Evolutionary conservation across 768 basidiomycete genomes (phyloP).

Genomic region (Rickenella mellea): DNA sequence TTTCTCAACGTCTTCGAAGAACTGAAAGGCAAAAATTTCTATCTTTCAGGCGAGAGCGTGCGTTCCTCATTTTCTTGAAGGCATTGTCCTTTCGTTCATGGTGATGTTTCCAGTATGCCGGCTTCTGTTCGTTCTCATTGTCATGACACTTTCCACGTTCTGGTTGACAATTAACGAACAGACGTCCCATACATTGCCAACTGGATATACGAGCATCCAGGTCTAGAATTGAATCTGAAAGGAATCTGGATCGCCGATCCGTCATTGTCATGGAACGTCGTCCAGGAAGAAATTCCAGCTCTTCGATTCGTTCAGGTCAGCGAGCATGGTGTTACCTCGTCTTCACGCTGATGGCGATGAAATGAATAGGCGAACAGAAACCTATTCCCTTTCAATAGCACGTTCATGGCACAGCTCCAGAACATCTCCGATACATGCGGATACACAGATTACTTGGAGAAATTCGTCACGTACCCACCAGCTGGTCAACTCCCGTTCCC

Average conservation of each 20-base stretch:
- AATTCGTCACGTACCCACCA: conserved; percentile 25
- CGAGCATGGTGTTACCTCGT: background rate
- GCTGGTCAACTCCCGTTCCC: conserved; percentile 22
- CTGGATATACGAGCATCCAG: conserved; percentile 14
- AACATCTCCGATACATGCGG: conserved; percentile 23
- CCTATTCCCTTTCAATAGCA: conserved; percentile 49
- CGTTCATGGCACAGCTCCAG: conserved; percentile 39
- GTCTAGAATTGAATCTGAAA: conserved; percentile 10
- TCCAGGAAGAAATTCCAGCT: conserved; percentile 13
- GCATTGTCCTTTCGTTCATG: background rate
- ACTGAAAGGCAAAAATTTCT: conserved; percentile 63
- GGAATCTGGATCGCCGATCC: conserved; percentile 16
- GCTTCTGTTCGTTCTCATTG: conserved; percentile 17
- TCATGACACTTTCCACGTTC: background rate
- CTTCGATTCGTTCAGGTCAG: conserved; percentile 12
- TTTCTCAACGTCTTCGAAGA: conserved; percentile 70
- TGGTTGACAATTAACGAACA: background rate
- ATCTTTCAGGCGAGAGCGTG: conserved; percentile 67
- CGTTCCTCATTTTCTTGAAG: conserved; percentile 16
- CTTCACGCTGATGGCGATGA: background rate
- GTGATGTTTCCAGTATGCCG: conserved; percentile 21
- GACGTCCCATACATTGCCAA: conserved; percentile 14
- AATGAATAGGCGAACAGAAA: conserved; percentile 49
- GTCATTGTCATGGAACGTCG: conserved; percentile 10
- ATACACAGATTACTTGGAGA: conserved; percentile 23